Evolutionary conservation across 768 basidiomycete genomes (phyloP).

Genomic region (Suillus sp.): DNA sequence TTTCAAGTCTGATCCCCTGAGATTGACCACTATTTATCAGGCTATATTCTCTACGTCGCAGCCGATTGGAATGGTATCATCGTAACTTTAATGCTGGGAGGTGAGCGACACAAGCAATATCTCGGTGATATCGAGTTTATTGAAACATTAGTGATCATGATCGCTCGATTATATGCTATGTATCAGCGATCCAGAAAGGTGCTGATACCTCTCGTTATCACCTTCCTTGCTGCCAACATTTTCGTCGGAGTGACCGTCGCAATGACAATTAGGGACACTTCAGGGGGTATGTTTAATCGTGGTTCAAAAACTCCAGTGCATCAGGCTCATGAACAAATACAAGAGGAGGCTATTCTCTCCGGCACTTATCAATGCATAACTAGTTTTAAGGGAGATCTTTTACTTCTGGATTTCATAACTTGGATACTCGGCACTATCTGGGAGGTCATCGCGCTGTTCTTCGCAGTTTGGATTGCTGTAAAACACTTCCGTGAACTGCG

Average conservation of each 20-base stretch:
- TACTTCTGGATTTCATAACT: neutral
- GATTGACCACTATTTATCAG: neutral
- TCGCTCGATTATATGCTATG: neutral
- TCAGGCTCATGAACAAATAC: neutral
- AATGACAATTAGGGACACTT: neutral
- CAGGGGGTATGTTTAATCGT: neutral
- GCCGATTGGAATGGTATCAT: neutral
- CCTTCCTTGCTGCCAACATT: neutral
- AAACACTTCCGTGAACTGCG: neutral
- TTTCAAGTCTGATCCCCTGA: neutral
- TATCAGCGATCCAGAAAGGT: neutral
- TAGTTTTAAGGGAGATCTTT: neutral
- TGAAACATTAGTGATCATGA: neutral
- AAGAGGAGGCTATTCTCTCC: neutral
- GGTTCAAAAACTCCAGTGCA: neutral
- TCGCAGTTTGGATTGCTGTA: neutral
- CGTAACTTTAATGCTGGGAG: neutral
- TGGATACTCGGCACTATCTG: neutral
- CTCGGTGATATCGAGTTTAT: neutral
- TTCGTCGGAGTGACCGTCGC: neutral
- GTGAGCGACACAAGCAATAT: neutral
- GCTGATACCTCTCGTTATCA: neutral
- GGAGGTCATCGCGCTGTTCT: neutral
- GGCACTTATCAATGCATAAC: neutral
- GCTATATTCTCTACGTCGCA: neutral